These are phyloP conservation scores for Vigna angularis DNA, from an alignment of 306 rosid species.

Conservation along the genomic window DNA sequence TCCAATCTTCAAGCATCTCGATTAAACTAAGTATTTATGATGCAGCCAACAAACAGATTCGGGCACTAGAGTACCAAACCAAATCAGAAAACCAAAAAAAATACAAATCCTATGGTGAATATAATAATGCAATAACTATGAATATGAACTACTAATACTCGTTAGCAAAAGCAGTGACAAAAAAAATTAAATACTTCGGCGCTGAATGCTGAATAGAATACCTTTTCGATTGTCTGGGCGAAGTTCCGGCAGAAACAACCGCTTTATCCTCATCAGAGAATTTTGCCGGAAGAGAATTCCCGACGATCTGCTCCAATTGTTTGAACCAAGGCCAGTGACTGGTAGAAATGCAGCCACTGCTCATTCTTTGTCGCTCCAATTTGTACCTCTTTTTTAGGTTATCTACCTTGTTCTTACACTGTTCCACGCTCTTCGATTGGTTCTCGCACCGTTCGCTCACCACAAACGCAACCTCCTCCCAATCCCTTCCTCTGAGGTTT, in stretches of 20 bases:
- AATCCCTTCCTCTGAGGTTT: conserved; percentile 89
- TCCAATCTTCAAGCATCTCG: conserved; percentile 12
- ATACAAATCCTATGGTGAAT: not conserved
- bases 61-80: not conserved
- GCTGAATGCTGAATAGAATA: not conserved
- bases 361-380: conserved; percentile 90
- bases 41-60: not conserved
- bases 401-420: conserved; percentile 96
- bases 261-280: conserved; percentile 78
- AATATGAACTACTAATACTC: not conserved
- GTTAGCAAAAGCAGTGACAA: not conserved
- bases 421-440: conserved; percentile 87
- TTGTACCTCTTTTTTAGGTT: conserved; percentile 94
- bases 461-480: conserved; percentile 92
- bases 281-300: conserved; percentile 76
- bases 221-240: conserved; percentile 85
- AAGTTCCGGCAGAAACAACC: conserved; percentile 58
- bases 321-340: conserved; percentile 99
- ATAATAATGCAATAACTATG: not conserved
- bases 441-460: conserved; percentile 86
- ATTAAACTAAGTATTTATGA: conserved; percentile 15
- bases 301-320: conserved; percentile 89
- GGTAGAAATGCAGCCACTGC: conserved; percentile 66
- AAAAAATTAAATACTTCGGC: not conserved
- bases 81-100: not conserved